Percentiles rank a stretch among this genome's conserved stretches.
phyloP scores from a whole-genome alignment of 371 early-diverging fungal genomes.

The Rhizopus arrhizus region DNA sequence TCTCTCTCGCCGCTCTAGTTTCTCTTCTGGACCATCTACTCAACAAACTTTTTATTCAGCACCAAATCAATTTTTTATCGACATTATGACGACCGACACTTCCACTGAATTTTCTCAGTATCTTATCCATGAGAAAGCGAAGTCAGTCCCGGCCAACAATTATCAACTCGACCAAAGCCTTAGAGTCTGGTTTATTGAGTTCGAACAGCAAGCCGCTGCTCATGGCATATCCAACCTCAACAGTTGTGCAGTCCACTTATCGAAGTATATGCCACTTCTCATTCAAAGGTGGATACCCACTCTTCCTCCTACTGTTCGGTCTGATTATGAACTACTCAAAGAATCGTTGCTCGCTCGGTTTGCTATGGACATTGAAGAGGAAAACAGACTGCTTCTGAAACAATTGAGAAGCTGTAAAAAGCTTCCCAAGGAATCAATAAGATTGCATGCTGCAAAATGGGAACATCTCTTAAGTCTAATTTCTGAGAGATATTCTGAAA shows the following conservation, averaged over 20 bases:
- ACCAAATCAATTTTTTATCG: no score
- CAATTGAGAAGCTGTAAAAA: slow-evolving; percentile 3
- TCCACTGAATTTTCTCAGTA: neutral
- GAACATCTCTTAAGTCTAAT: slow-evolving; percentile 5
- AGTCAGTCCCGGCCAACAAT: neutral
- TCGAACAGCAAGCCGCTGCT: neutral
- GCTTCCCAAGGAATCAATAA: slow-evolving; percentile 2
- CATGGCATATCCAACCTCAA: slow-evolving; percentile 3
- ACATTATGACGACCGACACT: neutral
- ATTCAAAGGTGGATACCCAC: slow-evolving; percentile 10
- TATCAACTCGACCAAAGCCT: neutral
- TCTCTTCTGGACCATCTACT: no score
- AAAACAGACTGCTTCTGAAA: slow-evolving; percentile 3
- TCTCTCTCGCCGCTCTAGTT: no score
- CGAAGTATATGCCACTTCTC: neutral
- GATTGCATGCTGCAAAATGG: slow-evolving; percentile 9
- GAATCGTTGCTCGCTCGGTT: slow-evolving; percentile 5
- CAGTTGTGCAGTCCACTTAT: neutral
- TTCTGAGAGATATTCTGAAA: slow-evolving; percentile 5
- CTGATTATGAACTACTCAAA: neutral
- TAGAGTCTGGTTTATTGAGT: slow-evolving; percentile 1
- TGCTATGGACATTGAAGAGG: slow-evolving; percentile 4
- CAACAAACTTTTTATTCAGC: no score
- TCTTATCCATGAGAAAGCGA: neutral
- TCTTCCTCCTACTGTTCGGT: neutral